Evolutionary conservation across 257 asterid genomes (phyloP).

Genomic region (Gentiana dahurica): DNA sequence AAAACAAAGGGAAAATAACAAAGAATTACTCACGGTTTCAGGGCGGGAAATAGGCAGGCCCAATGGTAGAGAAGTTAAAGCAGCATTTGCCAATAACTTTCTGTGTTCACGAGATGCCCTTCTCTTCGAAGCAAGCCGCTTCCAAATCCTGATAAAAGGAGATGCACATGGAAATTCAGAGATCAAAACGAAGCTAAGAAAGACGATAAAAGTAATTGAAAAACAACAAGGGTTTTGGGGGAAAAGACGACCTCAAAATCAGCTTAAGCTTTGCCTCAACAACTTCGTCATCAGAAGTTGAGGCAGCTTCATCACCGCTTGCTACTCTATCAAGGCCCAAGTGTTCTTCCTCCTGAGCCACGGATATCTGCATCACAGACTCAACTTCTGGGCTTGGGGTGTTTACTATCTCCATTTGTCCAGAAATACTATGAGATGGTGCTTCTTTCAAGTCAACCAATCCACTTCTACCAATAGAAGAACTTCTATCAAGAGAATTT

Average conservation of each 20-base stretch:
- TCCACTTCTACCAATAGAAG: constrained; percentile 33
- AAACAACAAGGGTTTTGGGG: too few relatives aligned
- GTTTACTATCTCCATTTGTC: constrained; percentile 25
- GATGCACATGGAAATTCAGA: background rate
- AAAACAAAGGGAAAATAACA: too few relatives aligned
- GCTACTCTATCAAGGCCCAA: constrained; percentile 31
- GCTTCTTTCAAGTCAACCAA: constrained; percentile 25
- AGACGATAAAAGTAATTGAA: constrained; percentile 3
- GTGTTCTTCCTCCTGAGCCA: constrained; percentile 33
- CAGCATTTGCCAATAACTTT: constrained; percentile 58
- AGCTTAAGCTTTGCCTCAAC: constrained; percentile 75
- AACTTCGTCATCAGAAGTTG: constrained; percentile 51
- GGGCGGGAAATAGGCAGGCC: constrained; percentile 71
- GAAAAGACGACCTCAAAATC: constrained; percentile 51
- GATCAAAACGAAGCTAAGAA: constrained; percentile 12
- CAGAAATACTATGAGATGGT: constrained; percentile 21
- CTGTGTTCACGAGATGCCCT: constrained; percentile 66
- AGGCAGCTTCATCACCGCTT: constrained; percentile 30
- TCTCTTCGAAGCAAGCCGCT: constrained; percentile 52
- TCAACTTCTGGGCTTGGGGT: constrained; percentile 22
- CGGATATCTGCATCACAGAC: constrained; percentile 27
- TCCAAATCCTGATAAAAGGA: constrained; percentile 62
- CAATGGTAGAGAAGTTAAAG: constrained; percentile 50
- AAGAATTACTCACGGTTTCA: constrained; percentile 34
- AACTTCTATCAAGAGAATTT: constrained; percentile 39